Conservation (phyloP, 495 filamentous ascomycete genomes). For the Aspergillus mulundensis region DNA sequence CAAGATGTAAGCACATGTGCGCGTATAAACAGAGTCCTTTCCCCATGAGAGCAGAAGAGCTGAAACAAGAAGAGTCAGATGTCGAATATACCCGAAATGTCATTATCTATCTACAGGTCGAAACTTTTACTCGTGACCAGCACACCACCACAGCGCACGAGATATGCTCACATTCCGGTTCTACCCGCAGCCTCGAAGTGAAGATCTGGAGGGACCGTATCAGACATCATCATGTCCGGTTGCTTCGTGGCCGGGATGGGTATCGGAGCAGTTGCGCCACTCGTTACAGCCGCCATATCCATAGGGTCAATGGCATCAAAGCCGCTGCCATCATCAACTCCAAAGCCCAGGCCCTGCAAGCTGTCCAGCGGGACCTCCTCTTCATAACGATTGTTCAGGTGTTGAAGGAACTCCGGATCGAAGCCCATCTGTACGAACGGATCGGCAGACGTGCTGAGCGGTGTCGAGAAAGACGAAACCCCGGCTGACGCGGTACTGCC, state of each 20-base stretch:
- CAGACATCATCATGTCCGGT: conserved; percentile 12
- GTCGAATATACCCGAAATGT: neutral
- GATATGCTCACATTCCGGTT: neutral
- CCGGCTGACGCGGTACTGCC: conserved; percentile 34
- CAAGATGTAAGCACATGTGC: neutral
- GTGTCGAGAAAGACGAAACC: conserved; percentile 30
- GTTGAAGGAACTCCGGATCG: conserved; percentile 39
- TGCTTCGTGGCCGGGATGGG: conserved; percentile 11
- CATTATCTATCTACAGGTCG: neutral
- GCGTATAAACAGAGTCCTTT: neutral
- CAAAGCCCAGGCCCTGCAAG: conserved; percentile 18
- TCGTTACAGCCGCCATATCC: conserved; percentile 15
- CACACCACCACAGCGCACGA: neutral
- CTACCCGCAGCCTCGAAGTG: neutral
- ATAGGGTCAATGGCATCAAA: conserved; percentile 16
- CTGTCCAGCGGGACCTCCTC: conserved; percentile 24
- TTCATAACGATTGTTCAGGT: conserved; percentile 35
- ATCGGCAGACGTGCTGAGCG: conserved; percentile 27
- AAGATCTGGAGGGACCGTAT: conserved; percentile 1
- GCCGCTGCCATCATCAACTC: neutral
- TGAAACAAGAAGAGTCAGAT: neutral
- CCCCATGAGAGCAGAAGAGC: neutral
- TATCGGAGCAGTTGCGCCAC: conserved; percentile 6
- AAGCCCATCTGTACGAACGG: conserved; percentile 43
- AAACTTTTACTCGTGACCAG: neutral